phyloP scores from a whole-genome alignment of 176 grass and related monocot species.

The Cenchrus fungigraminus region DNA sequence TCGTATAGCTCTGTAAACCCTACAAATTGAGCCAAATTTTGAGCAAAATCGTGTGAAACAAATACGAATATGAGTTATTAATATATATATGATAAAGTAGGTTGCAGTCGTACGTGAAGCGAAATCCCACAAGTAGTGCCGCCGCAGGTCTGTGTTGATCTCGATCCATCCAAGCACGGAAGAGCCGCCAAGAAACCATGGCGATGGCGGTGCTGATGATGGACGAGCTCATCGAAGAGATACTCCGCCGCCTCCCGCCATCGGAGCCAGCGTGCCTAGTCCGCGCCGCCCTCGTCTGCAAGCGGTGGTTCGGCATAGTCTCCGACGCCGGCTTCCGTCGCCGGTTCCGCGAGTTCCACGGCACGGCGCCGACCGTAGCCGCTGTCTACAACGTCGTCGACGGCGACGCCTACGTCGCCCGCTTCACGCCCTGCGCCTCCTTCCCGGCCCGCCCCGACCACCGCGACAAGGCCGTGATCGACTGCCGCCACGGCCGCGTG shows the following conservation, averaged over 20 bases:
- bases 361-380: background rate
- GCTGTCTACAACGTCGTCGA: background rate
- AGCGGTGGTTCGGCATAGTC: no score
- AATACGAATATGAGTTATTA: no score
- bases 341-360: background rate
- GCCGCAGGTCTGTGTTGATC: background rate
- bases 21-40: no score
- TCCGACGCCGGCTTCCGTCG: no score
- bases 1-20: no score
- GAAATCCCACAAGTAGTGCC: no score
- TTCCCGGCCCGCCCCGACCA: background rate
- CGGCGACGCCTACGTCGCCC: background rate
- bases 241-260: background rate
- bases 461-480: background rate
- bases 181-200: background rate
- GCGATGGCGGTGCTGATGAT: background rate
- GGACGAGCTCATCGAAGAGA: background rate
- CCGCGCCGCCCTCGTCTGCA: no score
- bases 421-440: background rate
- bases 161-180: background rate
- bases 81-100: no score
- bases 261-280: no score
- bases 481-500: background rate
- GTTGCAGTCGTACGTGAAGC: no score
- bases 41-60: no score